Evolutionary conservation across 768 basidiomycete genomes (phyloP), one percentile per base, ranked within the genome.

Genomic region (Zangia roseola): DNA sequence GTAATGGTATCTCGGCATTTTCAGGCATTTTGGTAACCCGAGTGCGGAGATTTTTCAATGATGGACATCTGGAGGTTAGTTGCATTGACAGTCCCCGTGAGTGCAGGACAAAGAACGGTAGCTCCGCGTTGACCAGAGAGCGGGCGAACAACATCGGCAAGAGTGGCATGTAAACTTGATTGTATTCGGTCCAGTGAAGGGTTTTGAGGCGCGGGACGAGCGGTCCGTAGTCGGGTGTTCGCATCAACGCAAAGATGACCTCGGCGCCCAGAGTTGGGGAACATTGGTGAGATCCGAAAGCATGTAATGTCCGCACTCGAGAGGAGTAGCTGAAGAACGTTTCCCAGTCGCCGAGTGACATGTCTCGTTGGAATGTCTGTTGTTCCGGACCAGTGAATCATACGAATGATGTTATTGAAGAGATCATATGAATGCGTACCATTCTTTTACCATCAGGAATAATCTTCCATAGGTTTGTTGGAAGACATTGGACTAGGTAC

Each of bases 271-370:
- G 45, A 41, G 3, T 36, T 17, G 36, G 43, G 51, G 44, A 16
- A 31, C 14, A 31, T 48, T 17, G 30, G 6, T 6, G 0, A 16
- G 6, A 16, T 16, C 14, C 28, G 43, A 7, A 52, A 45, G 38
- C 14, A 43, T 13, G 7, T 26, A 65, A 17, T 20, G 10, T 10
- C 25, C 53, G 64, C 34, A 66, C 28, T 20, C 65, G 55, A 31
- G 45, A 45, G 12, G 64, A 58, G 50, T 68, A 67, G 40, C 21
- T 55, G n/a, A 49, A 65, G 43, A 68, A 66, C 21, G 56, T 47
- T 14, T 55, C 53, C 65, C 67, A 66, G 50, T 66, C 67, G 36
- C 33, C 53, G 6, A 64, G 37, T 9, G 53, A 54, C 62, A 67
- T 64, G 35, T 60, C 47, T 28, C 65, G 58, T 39, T 46, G 54